Evolutionary conservation across 2,329 filamentous ascomycete species (phyloP).

Genomic region (Apiospora sp.): DNA sequence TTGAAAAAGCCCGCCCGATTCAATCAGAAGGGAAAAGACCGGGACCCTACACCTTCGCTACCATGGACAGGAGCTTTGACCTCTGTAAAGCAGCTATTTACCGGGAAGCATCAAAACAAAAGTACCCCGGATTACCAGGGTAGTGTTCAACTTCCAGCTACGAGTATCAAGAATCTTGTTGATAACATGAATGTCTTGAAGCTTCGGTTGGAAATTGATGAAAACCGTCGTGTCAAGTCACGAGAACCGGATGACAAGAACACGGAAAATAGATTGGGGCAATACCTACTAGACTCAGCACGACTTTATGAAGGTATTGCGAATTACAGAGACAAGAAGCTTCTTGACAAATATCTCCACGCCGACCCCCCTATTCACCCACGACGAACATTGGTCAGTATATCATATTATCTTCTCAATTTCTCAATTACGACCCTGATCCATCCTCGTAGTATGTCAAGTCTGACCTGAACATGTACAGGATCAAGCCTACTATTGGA

Average conservation of each 20-base stretch:
- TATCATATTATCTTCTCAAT: neutral
- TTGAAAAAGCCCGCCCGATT: neutral
- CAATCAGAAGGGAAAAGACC: neutral
- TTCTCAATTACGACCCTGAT: neutral
- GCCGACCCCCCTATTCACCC: conserved; percentile 49
- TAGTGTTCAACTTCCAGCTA: neutral
- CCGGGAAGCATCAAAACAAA: no score
- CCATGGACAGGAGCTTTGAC: neutral
- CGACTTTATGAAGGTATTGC: conserved; percentile 44
- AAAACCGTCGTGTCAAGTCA: neutral
- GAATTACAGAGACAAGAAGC: conserved; percentile 43
- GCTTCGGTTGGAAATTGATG: conserved; percentile 27
- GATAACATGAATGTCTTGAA: neutral
- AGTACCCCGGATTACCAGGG: neutral
- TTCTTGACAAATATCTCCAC: conserved; percentile 45
- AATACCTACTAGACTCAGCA: conserved; percentile 39
- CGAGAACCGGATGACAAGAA: neutral
- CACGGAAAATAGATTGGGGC: conserved; percentile 33
- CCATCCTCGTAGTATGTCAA: neutral
- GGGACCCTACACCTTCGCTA: neutral
- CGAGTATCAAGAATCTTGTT: neutral
- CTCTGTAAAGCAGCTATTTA: no score
- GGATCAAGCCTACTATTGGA: conserved; percentile 55
- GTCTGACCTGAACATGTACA: neutral
- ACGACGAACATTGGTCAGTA: conserved; percentile 47